These are phyloP conservation scores for Lactarius sanguifluus DNA, from an alignment of 768 basidiomycete species.

Conservation along the genomic window DNA sequence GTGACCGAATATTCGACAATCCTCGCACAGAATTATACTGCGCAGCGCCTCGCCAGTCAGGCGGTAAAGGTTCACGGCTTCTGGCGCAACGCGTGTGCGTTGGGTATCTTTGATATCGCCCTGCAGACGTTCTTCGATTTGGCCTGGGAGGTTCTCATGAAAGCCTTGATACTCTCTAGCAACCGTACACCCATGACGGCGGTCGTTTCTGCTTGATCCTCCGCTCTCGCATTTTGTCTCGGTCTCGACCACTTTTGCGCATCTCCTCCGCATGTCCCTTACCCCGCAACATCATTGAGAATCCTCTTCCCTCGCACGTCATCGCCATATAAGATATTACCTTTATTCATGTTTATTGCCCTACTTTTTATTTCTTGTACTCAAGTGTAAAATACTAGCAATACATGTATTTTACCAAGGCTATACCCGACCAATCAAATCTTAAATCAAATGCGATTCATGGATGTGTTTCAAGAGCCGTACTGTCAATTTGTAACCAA, in stretches of 20 bases:
- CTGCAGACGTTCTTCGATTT: conserved; percentile 51
- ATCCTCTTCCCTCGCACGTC: not conserved
- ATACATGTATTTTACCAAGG: conserved; percentile 14
- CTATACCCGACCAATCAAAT: not conserved
- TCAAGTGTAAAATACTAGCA: conserved; percentile 1
- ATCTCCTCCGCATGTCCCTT: not conserved
- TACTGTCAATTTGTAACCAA: not conserved
- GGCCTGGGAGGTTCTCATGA: conserved; percentile 50
- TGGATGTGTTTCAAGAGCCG: not conserved
- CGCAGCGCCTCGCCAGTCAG: conserved; percentile 39
- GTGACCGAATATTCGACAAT: conserved; percentile 27
- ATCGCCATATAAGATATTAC: not conserved
- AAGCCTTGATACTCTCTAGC: conserved; percentile 38
- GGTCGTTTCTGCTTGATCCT: not conserved
- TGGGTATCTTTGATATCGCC: conserved; percentile 50
- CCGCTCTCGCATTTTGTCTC: not conserved
- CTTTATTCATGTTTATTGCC: conserved; percentile 26
- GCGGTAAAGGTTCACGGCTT: conserved; percentile 44
- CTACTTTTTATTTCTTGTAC: conserved; percentile 11
- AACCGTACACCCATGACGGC: not conserved
- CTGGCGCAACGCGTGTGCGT: conserved; percentile 51
- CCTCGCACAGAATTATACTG: conserved; percentile 33
- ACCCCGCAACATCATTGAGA: not conserved
- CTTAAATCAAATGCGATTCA: not conserved
- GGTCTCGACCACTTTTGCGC: not conserved